phyloP scores from a whole-genome alignment of 495 filamentous ascomycete genomes.

The Ascodesmis nigricans region DNA sequence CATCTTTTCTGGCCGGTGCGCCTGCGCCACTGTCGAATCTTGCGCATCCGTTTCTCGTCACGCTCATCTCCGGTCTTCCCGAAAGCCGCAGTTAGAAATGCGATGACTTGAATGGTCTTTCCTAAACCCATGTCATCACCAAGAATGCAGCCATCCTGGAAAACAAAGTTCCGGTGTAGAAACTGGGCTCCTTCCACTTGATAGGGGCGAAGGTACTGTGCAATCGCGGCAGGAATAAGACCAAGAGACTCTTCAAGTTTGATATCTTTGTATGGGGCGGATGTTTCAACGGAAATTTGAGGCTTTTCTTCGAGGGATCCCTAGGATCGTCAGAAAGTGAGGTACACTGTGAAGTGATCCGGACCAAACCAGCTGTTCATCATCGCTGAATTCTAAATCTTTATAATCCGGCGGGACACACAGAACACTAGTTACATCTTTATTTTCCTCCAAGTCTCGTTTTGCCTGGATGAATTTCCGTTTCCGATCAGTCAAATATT shows the following conservation, averaged over 20 bases:
- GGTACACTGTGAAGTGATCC: background rate
- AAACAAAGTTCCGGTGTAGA: conserved; percentile 74
- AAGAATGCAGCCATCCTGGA: conserved; percentile 74
- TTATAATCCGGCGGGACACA: conserved; percentile 61
- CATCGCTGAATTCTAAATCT: conserved; percentile 69
- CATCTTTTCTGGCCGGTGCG: conserved; percentile 29
- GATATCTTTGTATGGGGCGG: conserved; percentile 44
- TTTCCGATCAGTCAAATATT: conserved; percentile 31
- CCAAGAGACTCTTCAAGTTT: conserved; percentile 54
- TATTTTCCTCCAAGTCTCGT: conserved; percentile 27
- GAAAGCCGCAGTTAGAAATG: conserved; percentile 79
- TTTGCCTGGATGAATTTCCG: conserved; percentile 35
- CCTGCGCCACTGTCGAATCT: conserved; percentile 37
- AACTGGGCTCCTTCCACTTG: conserved; percentile 72
- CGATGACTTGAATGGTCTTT: conserved; percentile 91
- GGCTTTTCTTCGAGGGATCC: conserved; percentile 47
- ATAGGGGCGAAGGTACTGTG: conserved; percentile 81
- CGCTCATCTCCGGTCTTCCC: conserved; percentile 85
- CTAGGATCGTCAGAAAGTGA: conserved; percentile 27
- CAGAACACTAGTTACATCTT: conserved; percentile 38
- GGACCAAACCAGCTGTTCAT: conserved; percentile 36
- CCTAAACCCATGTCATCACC: conserved; percentile 95
- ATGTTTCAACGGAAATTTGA: conserved; percentile 28
- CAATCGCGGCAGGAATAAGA: conserved; percentile 70
- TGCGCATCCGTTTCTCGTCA: conserved; percentile 77